These are phyloP conservation scores for Protomyces macrosporus DNA, from an alignment of 1,139 yeast genomes.

Conservation along the genomic window DNA sequence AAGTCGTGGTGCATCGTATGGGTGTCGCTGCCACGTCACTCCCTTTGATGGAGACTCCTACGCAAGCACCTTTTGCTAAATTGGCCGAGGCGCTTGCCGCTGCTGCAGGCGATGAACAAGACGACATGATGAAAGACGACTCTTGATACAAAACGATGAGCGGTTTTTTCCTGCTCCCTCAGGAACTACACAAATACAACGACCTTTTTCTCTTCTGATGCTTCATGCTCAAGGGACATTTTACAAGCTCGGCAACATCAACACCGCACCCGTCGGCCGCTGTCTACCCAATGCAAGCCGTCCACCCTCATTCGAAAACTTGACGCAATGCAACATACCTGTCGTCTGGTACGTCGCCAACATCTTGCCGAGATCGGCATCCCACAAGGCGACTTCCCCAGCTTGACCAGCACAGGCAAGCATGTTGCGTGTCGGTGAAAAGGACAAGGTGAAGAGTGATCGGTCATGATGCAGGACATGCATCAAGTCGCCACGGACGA, in stretches of 20 bases:
- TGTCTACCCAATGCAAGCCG: slow-evolving; percentile 9
- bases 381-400: slow-evolving; percentile 26
- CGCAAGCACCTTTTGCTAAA: too few relatives aligned
- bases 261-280: background rate
- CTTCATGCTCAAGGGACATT: background rate
- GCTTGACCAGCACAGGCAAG: slow-evolving; percentile 26
- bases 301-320: slow-evolving; percentile 7
- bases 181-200: too few relatives aligned
- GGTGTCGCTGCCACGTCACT: background rate
- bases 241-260: background rate
- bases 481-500: slow-evolving; percentile 22
- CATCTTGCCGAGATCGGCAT: slow-evolving; percentile 20
- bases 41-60: too few relatives aligned
- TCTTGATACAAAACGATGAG: too few relatives aligned
- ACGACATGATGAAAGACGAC: too few relatives aligned
- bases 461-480: slow-evolving; percentile 24
- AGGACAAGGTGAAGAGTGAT: slow-evolving; percentile 13
- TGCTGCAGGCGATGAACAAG: too few relatives aligned
- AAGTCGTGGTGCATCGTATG: background rate
- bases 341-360: slow-evolving; percentile 1
- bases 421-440: slow-evolving; percentile 10
- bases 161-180: too few relatives aligned
- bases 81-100: too few relatives aligned
- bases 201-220: too few relatives aligned
- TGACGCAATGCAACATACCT: slow-evolving; percentile 11